Evolutionary conservation across 1,139 yeast genomes (phyloP).

Genomic region (Debaryomyces psychrophilus): DNA sequence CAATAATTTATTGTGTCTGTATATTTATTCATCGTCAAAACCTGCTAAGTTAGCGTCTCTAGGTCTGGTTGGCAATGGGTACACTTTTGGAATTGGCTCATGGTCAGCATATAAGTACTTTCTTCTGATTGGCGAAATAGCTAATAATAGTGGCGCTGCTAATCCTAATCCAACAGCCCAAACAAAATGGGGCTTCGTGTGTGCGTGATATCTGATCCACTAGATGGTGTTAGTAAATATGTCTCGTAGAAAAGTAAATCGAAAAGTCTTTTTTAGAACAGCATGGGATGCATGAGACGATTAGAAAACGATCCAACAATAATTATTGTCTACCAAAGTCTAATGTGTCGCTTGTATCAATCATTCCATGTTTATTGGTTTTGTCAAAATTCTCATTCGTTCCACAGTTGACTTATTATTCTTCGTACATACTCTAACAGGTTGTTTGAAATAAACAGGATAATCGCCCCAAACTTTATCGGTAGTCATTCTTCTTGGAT

Average conservation of each 20-base stretch:
- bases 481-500: slow-evolving; percentile 10
- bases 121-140: slow-evolving; percentile 71
- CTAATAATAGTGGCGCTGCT: slow-evolving; percentile 65
- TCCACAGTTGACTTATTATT: background rate
- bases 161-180: slow-evolving; percentile 69
- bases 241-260: background rate
- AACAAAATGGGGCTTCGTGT: slow-evolving; percentile 77
- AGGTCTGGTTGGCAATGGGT: slow-evolving; percentile 66
- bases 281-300: too few relatives aligned
- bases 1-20: slow-evolving; percentile 2
- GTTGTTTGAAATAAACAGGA: slow-evolving; percentile 65
- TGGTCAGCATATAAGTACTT: slow-evolving; percentile 69
- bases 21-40: slow-evolving; percentile 49
- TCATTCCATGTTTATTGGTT: background rate
- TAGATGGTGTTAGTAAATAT: slow-evolving; percentile 37
- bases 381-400: background rate
- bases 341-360: background rate
- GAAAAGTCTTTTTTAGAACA: background rate
- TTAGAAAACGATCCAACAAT: background rate
- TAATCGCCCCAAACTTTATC: slow-evolving; percentile 54
- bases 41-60: slow-evolving; percentile 56
- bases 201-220: slow-evolving; percentile 83
- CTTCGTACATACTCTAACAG: slow-evolving; percentile 56
- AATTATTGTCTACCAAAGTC: background rate
- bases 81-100: slow-evolving; percentile 65